A percentile compares a stretch with the other conserved stretches of the same genome.
These are phyloP conservation scores for Aechmea fasciata DNA, from an alignment of 176 grass and related monocot genomes.

Conservation along the genomic window DNA sequence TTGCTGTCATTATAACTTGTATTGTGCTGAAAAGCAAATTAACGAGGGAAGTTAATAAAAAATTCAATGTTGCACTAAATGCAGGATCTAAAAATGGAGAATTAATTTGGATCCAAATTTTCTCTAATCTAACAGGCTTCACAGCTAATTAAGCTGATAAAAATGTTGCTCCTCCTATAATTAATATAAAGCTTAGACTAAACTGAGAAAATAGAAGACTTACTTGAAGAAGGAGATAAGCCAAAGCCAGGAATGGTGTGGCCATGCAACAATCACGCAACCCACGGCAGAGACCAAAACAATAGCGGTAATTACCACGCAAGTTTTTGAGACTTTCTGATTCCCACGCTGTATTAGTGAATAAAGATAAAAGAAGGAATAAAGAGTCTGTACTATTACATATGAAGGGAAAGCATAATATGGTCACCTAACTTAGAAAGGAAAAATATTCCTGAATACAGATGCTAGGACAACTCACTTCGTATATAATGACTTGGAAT, in stretches of 20 bases:
- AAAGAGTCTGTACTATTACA: neutral
- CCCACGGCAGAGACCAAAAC: slow-evolving; percentile 54
- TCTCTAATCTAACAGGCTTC: neutral
- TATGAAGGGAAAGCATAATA: neutral
- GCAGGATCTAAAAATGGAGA: neutral
- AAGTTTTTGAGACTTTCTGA: slow-evolving; percentile 81
- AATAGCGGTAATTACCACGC: slow-evolving; percentile 49
- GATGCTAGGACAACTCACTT: slow-evolving; percentile 46
- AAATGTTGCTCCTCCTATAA: neutral
- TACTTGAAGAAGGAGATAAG: slow-evolving; percentile 91
- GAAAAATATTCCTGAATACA: neutral
- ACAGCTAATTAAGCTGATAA: neutral
- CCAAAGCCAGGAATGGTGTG: slow-evolving; percentile 84
- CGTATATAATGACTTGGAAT: slow-evolving; percentile 92
- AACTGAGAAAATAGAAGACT: slow-evolving; percentile 19
- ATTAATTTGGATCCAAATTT: neutral
- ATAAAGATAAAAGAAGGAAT: slow-evolving; percentile 17
- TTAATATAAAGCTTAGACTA: neutral
- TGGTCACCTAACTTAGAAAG: neutral
- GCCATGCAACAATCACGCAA: slow-evolving; percentile 63
- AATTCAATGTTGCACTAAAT: neutral
- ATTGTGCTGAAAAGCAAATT: slow-evolving; percentile 59
- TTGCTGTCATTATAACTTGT: slow-evolving; percentile 87
- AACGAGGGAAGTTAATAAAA: slow-evolving; percentile 2
- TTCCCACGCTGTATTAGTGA: slow-evolving; percentile 55